A percentile compares a stretch with the other conserved stretches of the same genome.
Evolutionary conservation across 352 stramenopile genomes (phyloP).

Genomic region (Phytophthora sp.): DNA sequence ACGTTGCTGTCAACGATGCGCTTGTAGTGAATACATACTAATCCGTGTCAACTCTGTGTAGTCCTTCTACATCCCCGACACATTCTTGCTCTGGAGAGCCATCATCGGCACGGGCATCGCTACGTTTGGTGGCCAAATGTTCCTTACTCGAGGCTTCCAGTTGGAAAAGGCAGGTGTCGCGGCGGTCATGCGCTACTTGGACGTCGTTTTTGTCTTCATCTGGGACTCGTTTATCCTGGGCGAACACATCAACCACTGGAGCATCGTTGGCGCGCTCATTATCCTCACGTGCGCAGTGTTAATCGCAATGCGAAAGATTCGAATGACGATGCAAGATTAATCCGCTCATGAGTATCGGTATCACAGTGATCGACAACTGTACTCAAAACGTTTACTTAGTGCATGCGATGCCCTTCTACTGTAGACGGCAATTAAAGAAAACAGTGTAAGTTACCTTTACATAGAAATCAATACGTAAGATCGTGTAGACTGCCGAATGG

Average conservation of each 20-base stretch:
- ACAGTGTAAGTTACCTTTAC: too few relatives aligned
- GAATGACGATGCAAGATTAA: slow-evolving; percentile 21
- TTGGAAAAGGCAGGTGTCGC: slow-evolving; percentile 70
- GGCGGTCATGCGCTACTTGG: slow-evolving; percentile 71
- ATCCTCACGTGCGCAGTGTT: slow-evolving; percentile 57
- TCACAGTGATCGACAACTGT: neutral
- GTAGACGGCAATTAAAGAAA: slow-evolving; percentile 6
- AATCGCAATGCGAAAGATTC: slow-evolving; percentile 57
- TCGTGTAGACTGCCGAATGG: too few relatives aligned
- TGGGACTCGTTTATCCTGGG: slow-evolving; percentile 66
- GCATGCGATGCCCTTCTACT: too few relatives aligned
- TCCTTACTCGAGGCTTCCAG: slow-evolving; percentile 75
- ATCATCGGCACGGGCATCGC: slow-evolving; percentile 49
- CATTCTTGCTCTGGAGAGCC: slow-evolving; percentile 47
- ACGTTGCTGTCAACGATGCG: neutral
- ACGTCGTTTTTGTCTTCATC: slow-evolving; percentile 78
- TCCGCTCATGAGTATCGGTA: neutral
- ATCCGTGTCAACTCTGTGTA: neutral
- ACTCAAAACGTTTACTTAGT: neutral
- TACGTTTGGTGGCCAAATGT: slow-evolving; percentile 64
- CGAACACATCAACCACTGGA: slow-evolving; percentile 63
- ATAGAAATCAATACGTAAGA: too few relatives aligned
- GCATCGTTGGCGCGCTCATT: slow-evolving; percentile 58
- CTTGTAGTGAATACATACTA: neutral
- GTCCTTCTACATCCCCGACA: slow-evolving; percentile 39